These are phyloP conservation scores for Zea luxurians DNA, from an alignment of 176 grass and related monocot species.

Conservation along the genomic window DNA sequence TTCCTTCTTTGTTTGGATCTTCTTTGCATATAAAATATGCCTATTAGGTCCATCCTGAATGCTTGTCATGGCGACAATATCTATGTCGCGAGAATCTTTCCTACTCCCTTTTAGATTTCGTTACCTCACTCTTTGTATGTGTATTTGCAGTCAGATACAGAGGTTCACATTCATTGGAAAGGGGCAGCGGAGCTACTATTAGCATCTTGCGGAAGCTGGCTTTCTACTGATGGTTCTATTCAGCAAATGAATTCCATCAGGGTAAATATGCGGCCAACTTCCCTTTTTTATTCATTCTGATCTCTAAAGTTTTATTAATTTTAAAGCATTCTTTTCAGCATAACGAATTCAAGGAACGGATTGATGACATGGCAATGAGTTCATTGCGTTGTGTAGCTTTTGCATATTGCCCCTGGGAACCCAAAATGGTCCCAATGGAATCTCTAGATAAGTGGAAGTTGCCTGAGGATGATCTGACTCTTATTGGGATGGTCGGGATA, in stretches of 20 bases:
- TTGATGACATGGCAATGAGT: constrained; percentile 73
- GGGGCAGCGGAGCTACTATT: constrained; percentile 88
- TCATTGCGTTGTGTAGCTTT: constrained; percentile 88
- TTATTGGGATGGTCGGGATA: constrained; percentile 79
- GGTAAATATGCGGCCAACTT: constrained; percentile 39
- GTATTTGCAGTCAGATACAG: constrained; percentile 53
- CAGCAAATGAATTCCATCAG: constrained; percentile 59
- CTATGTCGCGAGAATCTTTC: constrained; percentile 14
- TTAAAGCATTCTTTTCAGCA: constrained; percentile 48
- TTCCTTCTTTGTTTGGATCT: neutral
- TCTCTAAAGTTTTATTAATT: neutral
- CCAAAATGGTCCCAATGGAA: constrained; percentile 54
- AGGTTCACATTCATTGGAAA: constrained; percentile 88
- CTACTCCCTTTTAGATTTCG: constrained; percentile 23
- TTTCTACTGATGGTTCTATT: constrained; percentile 65
- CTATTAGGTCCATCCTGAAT: neutral
- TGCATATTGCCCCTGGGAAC: constrained; percentile 61
- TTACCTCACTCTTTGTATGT: constrained; percentile 42
- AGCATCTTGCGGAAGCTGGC: constrained; percentile 72
- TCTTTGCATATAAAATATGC: constrained; percentile 15
- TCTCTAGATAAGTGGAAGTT: constrained; percentile 74
- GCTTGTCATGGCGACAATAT: neutral
- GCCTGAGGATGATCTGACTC: constrained; percentile 78
- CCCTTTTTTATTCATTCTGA: neutral
- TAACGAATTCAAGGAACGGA: constrained; percentile 66